These are phyloP conservation scores for Cercospora berteroae DNA, from an alignment of 2,329 filamentous ascomycete species.

Conservation along the genomic window DNA sequence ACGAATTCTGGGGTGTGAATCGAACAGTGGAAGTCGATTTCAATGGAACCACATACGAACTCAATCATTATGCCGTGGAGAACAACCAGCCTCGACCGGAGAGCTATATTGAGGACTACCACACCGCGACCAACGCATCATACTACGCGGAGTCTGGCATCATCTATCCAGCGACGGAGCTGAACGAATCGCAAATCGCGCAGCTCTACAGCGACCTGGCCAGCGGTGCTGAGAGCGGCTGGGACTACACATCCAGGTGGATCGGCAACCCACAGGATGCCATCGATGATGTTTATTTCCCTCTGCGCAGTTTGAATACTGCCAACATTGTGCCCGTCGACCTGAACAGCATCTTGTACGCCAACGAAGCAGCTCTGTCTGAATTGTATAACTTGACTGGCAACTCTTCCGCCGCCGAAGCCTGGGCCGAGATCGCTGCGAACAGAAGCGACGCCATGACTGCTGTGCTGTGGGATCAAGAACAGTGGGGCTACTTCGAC, in stretches of 20 bases:
- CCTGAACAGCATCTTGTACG: conserved; percentile 67
- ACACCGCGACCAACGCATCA: conserved; percentile 63
- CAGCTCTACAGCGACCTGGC: conserved; percentile 62
- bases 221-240: conserved; percentile 64
- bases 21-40: conserved; percentile 55
- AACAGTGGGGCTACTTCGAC: conserved; percentile 65
- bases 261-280: conserved; percentile 58
- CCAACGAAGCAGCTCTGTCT: conserved; percentile 61
- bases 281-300: conserved; percentile 61
- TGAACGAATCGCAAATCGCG: conserved; percentile 55
- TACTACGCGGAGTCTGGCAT: conserved; percentile 60
- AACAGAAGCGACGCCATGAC: conserved; percentile 62
- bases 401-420: conserved; percentile 50
- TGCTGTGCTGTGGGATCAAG: conserved; percentile 63
- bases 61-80: conserved; percentile 61
- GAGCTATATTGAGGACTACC: conserved; percentile 64
- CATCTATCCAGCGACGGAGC: conserved; percentile 55
- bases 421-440: conserved; percentile 53
- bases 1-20: conserved; percentile 63
- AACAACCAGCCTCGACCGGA: conserved; percentile 68
- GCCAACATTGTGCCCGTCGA: conserved; percentile 61
- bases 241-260: conserved; percentile 64
- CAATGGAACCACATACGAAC: conserved; percentile 48
- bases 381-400: conserved; percentile 54
- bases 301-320: conserved; percentile 62